Evolutionary conservation across 2,329 filamentous ascomycete genomes (phyloP).

Genomic region (Phialemonium atrogriseum): DNA sequence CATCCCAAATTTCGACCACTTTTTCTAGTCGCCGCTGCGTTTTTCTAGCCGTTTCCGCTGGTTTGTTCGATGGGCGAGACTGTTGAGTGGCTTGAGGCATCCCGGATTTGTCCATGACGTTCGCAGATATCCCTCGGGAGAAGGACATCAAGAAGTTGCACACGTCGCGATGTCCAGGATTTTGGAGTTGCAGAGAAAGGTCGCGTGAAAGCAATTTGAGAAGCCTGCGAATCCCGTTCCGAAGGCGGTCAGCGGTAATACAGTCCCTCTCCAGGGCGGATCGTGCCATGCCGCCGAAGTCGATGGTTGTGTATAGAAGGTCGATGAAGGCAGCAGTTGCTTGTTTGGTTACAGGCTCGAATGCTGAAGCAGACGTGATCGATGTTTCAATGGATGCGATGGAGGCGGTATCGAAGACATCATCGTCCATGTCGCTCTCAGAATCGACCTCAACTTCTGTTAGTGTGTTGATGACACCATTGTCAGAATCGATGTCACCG

Average conservation of each 20-base stretch:
- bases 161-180: neutral
- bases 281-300: neutral
- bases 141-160: slow-evolving; percentile 1
- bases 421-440: slow-evolving; percentile 11
- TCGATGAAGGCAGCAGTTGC: neutral
- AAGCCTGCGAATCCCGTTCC: neutral
- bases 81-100: neutral
- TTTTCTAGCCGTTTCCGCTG: neutral
- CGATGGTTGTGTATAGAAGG: neutral
- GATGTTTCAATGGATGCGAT: neutral
- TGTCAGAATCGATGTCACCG: no score
- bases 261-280: neutral
- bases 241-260: neutral
- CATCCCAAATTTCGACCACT: neutral
- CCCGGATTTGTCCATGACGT: neutral
- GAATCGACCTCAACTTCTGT: no score
- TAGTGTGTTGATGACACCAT: no score
- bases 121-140: neutral
- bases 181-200: neutral
- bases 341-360: neutral
- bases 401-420: neutral
- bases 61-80: neutral
- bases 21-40: neutral
- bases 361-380: neutral
- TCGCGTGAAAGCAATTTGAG: neutral